A percentile compares a stretch with the other conserved stretches of the same genome.
These are phyloP conservation scores for Ophiocordyceps camponoti-floridani DNA, from an alignment of 2,329 filamentous ascomycete species.

Conservation along the genomic window DNA sequence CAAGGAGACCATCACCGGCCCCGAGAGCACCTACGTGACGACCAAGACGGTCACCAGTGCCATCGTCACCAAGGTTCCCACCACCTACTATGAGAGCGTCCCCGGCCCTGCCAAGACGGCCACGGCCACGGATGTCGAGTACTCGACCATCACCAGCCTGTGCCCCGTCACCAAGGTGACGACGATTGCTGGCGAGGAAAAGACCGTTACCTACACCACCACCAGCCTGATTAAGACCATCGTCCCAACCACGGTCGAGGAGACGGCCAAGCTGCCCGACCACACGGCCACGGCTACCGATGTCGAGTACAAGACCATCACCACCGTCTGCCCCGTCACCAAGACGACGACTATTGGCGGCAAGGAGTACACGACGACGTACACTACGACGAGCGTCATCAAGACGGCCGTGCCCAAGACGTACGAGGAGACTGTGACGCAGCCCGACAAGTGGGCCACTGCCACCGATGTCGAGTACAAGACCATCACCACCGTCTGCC, in stretches of 20 bases:
- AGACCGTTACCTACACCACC: conserved; percentile 8
- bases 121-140: conserved; percentile 15
- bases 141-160: conserved; percentile 22
- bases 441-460: conserved; percentile 15
- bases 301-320: conserved; percentile 20
- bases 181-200: conserved; percentile 8
- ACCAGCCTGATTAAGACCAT: conserved; percentile 10
- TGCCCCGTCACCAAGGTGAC: conserved; percentile 21
- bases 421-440: conserved; percentile 11
- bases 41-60: conserved; percentile 10
- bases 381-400: conserved; percentile 8
- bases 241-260: conserved; percentile 10
- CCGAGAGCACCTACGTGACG: conserved; percentile 12
- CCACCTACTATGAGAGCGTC: conserved; percentile 13
- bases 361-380: conserved; percentile 6
- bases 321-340: conserved; percentile 22
- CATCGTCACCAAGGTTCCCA: conserved; percentile 11
- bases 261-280: conserved; percentile 13
- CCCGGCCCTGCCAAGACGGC: conserved; percentile 11
- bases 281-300: conserved; percentile 15
- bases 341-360: conserved; percentile 13
- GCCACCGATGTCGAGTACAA: conserved; percentile 16
- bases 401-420: conserved; percentile 12
- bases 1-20: conserved; percentile 16
- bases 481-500: conserved; percentile 24